A percentile compares a stretch with the other conserved stretches of the same genome.
phyloP scores from a whole-genome alignment of 1,284 basidiomycete species.

The Somion occarium region DNA sequence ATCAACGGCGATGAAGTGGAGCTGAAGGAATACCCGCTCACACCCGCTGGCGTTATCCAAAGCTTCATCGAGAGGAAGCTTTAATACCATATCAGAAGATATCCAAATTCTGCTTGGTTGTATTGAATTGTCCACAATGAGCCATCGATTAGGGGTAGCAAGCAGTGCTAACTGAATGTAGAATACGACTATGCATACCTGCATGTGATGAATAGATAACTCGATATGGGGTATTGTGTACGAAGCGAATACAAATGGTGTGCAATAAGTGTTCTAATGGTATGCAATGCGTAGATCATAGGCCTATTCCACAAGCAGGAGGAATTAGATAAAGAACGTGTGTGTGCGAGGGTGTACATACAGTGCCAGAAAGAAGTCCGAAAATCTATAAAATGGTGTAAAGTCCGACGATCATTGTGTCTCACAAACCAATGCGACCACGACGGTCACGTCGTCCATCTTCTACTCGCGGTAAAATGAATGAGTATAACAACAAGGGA shows the following conservation, averaged over 20 bases:
- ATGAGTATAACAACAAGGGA: conserved; percentile 9
- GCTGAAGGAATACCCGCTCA: conserved; percentile 75
- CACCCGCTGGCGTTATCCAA: conserved; percentile 66
- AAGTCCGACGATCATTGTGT: conserved; percentile 31
- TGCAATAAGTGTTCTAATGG: background rate
- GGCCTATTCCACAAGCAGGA: no score
- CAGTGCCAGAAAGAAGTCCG: background rate
- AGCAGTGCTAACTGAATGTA: background rate
- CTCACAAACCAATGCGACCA: conserved; percentile 57
- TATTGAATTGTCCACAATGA: background rate
- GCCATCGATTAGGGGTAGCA: background rate
- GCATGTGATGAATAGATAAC: background rate
- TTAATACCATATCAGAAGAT: conserved; percentile 23
- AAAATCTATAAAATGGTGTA: no score
- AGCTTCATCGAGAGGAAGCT: conserved; percentile 74
- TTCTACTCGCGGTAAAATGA: conserved; percentile 35
- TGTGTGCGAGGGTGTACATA: background rate
- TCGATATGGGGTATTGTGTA: background rate
- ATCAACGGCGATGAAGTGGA: conserved; percentile 61
- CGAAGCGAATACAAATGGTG: background rate
- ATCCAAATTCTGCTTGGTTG: background rate
- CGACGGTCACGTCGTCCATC: conserved; percentile 61
- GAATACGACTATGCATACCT: background rate
- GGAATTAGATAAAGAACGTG: no score
- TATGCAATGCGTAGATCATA: no score